Percentiles rank a stretch among this genome's conserved stretches.
Conservation (phyloP, 441 rosid species). For the Pelargonium australe region DNA sequence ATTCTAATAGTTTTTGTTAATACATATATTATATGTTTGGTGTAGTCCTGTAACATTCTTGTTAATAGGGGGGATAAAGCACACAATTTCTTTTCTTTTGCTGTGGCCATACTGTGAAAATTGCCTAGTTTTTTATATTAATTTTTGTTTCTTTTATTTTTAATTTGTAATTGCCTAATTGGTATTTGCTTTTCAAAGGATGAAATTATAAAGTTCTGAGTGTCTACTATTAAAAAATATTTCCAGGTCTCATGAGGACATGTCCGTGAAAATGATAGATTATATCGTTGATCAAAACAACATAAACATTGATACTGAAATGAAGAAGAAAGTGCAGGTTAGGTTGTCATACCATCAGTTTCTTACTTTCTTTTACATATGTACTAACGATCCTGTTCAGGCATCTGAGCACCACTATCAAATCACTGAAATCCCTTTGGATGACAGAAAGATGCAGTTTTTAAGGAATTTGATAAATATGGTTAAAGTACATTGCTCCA, state of each 20-base stretch:
- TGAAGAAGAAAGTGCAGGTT: slow-evolving; percentile 75
- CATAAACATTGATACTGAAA: slow-evolving; percentile 69
- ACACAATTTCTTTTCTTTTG: background rate
- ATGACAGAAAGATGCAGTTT: background rate
- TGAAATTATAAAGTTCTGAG: background rate
- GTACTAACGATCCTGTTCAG: background rate
- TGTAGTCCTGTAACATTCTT: background rate
- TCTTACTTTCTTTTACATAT: slow-evolving; percentile 8
- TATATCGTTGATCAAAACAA: slow-evolving; percentile 68
- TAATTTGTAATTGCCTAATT: background rate
- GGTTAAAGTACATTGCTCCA: slow-evolving; percentile 1
- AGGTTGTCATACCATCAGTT: slow-evolving; percentile 3
- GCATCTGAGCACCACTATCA: slow-evolving; percentile 4
- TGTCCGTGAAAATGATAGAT: slow-evolving; percentile 73
- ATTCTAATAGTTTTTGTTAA: background rate
- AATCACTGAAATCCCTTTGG: background rate
- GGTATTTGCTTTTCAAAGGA: background rate
- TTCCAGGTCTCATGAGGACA: slow-evolving; percentile 79
- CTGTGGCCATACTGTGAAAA: background rate
- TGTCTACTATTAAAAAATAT: slow-evolving; percentile 10
- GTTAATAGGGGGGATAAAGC: background rate
- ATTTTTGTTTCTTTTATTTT: background rate
- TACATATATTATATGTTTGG: background rate
- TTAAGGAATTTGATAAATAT: background rate
- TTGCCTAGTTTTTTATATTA: background rate